Conservation (phyloP, 163 green algal genomes). For the Chlamydomonas reinhardtii region DNA sequence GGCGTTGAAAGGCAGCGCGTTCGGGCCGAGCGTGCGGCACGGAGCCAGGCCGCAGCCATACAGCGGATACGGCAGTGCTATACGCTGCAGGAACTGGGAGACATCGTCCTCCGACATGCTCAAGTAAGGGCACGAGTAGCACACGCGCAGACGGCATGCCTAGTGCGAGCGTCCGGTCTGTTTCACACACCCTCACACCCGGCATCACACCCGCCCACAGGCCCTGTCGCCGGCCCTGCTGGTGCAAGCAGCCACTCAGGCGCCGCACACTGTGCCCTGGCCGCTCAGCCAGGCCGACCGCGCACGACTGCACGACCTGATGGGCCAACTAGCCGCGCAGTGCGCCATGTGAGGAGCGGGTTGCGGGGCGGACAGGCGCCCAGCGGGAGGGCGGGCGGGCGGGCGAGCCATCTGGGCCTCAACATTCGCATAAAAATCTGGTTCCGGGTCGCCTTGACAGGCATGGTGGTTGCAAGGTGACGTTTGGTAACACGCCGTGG, state of each 20-base stretch:
- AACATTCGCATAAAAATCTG: too few species aligned
- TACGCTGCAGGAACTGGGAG: slow-evolving; percentile 8
- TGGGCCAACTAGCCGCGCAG: background rate
- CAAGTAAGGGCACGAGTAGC: background rate
- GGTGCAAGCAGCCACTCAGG: slow-evolving; percentile 15
- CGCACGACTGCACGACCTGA: background rate
- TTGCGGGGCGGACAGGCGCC: background rate
- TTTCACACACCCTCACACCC: background rate
- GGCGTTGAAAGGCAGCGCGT: background rate
- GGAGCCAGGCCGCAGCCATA: background rate
- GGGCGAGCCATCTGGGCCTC: too few species aligned
- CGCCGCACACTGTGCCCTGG: slow-evolving; percentile 1
- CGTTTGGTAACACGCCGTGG: too few species aligned
- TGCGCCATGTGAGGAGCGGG: slow-evolving; percentile 18
- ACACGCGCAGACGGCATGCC: too few species aligned
- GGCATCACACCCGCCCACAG: background rate
- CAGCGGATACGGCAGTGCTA: background rate
- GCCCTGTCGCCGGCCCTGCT: background rate
- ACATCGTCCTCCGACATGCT: background rate
- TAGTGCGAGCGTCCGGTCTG: background rate
- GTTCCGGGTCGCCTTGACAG: too few species aligned
- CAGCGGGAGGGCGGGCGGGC: too few species aligned
- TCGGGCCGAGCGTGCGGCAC: background rate
- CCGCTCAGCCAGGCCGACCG: background rate
- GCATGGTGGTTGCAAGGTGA: too few species aligned